These are phyloP conservation scores for Pseudocercospora crystallina DNA, from an alignment of 2,329 filamentous ascomycete genomes.

Conservation along the genomic window DNA sequence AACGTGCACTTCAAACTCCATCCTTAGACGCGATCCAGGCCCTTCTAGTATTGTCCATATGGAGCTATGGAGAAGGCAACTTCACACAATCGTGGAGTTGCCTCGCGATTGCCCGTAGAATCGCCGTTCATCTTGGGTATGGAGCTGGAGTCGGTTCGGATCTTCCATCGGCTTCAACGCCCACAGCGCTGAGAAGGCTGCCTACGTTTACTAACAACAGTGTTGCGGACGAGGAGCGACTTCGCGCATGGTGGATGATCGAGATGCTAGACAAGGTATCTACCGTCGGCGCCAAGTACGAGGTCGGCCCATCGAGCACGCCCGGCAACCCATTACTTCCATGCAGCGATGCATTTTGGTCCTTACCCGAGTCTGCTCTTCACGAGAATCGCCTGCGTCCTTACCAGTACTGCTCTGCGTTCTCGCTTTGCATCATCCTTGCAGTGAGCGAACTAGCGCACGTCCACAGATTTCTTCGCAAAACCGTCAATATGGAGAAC, in stretches of 20 bases:
- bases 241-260: constrained; percentile 41
- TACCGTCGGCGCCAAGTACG: constrained; percentile 31
- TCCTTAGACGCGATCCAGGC: constrained; percentile 37
- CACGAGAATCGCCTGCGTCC: constrained; percentile 6
- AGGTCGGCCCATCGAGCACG: constrained; percentile 28
- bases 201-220: constrained; percentile 24
- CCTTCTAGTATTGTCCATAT: constrained; percentile 32
- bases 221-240: constrained; percentile 37
- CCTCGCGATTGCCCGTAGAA: constrained; percentile 33
- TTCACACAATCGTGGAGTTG: constrained; percentile 37
- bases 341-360: constrained; percentile 31
- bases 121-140: constrained; percentile 1
- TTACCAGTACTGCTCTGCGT: constrained; percentile 24
- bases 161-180: constrained; percentile 5
- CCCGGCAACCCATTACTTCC: constrained; percentile 26
- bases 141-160: background rate
- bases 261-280: constrained; percentile 39
- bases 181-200: constrained; percentile 9
- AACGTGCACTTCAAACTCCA: background rate
- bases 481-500: constrained; percentile 28
- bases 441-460: constrained; percentile 29
- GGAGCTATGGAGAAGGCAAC: constrained; percentile 34
- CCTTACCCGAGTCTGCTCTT: constrained; percentile 28
- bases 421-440: constrained; percentile 30
- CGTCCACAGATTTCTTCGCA: constrained; percentile 30